Percentiles rank a stretch among this genome's conserved stretches.
phyloP scores from a whole-genome alignment of 768 basidiomycete species.

The Trametes maxima region DNA sequence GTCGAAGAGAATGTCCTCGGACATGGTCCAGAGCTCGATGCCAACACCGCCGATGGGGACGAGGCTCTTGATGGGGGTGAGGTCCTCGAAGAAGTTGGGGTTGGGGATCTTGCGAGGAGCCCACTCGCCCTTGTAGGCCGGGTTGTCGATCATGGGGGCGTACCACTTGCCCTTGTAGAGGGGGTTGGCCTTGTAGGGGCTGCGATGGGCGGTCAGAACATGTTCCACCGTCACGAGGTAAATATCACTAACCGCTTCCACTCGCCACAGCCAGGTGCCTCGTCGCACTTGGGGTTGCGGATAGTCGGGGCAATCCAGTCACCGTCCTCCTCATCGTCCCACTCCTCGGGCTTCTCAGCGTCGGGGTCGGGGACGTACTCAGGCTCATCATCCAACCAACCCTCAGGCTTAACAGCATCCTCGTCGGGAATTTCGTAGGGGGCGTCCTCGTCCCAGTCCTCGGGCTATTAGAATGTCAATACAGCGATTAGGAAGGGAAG shows the following conservation, averaged over 20 bases:
- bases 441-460: slow-evolving; percentile 97
- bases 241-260: slow-evolving; percentile 69
- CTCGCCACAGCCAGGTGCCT: slow-evolving; percentile 91
- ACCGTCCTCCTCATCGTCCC: slow-evolving; percentile 99
- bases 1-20: slow-evolving; percentile 90
- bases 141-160: slow-evolving; percentile 94
- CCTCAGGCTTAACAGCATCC: slow-evolving; percentile 88
- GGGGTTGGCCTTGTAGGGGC: slow-evolving; percentile 89
- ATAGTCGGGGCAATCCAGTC: slow-evolving; percentile 95
- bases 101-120: slow-evolving; percentile 88
- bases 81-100: slow-evolving; percentile 90
- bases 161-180: slow-evolving; percentile 98
- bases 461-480: slow-evolving; percentile 54
- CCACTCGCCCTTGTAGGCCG: slow-evolving; percentile 96
- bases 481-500: background rate
- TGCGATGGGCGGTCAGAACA: slow-evolving; percentile 29
- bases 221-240: background rate
- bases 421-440: slow-evolving; percentile 90
- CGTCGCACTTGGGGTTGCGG: slow-evolving; percentile 87
- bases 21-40: slow-evolving; percentile 99
- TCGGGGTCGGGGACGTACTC: slow-evolving; percentile 85
- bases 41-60: slow-evolving; percentile 93
- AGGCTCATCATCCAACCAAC: slow-evolving; percentile 93
- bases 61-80: slow-evolving; percentile 76
- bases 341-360: slow-evolving; percentile 95